A percentile compares a stretch with the other conserved stretches of the same genome.
Conservation (phyloP, 192 early-diverging fungal species). For the Nowakowskiella sp. region DNA sequence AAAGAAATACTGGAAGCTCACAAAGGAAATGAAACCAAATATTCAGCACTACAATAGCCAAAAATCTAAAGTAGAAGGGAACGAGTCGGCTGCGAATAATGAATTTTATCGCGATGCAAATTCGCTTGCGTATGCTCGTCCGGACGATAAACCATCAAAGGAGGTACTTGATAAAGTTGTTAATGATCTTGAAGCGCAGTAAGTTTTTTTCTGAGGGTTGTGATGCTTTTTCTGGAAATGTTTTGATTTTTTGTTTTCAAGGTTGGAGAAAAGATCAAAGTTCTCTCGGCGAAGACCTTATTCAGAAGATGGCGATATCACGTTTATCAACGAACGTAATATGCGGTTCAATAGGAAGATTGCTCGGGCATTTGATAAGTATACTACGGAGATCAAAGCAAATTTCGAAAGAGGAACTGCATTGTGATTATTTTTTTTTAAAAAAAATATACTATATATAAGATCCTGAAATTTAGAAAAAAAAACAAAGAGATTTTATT, state of each 20-base stretch:
- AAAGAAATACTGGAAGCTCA: conserved; percentile 78
- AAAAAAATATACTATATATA: no score
- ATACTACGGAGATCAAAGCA: conserved; percentile 88
- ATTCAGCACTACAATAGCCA: conserved; percentile 63
- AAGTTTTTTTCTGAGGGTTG: conserved; percentile 17
- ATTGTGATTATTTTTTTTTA: conserved; percentile 26
- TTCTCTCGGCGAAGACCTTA: conserved; percentile 62
- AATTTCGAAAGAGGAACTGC: conserved; percentile 82
- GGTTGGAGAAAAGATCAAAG: conserved; percentile 46
- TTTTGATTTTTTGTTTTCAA: conserved; percentile 22
- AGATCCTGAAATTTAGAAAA: no score
- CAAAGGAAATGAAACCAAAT: conserved; percentile 78
- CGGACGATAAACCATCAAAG: conserved; percentile 49
- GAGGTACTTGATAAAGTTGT: conserved; percentile 65
- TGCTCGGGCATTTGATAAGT: conserved; percentile 85
- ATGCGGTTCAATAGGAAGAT: conserved; percentile 95
- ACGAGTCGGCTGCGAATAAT: conserved; percentile 18
- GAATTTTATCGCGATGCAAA: conserved; percentile 61
- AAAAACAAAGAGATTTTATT: no score
- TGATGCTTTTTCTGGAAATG: conserved; percentile 19
- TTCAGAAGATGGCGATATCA: conserved; percentile 76
- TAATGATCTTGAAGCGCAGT: conserved; percentile 67
- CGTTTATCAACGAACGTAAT: conserved; percentile 96
- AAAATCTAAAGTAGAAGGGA: conserved; percentile 38
- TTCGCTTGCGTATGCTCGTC: conserved; percentile 52